Evolutionary conservation across 768 basidiomycete genomes (phyloP).

Genomic region (Lactarius tabidus): DNA sequence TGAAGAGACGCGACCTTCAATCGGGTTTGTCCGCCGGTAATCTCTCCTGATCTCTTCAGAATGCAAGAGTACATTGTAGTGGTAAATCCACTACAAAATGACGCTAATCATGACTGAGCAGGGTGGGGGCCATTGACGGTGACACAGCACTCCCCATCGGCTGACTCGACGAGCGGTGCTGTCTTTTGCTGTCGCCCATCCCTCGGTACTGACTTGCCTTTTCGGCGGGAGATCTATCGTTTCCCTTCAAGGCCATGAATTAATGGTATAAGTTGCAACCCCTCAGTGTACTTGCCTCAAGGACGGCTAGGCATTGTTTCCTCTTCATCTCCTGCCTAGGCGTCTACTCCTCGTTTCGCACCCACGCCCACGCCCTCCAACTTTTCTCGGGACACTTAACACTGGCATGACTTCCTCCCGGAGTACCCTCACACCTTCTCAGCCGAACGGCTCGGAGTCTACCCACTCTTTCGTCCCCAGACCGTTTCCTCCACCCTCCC

Average conservation of each 20-base stretch:
- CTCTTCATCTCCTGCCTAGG: not conserved
- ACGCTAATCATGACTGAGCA: not conserved
- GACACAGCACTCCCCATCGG: conserved; percentile 1
- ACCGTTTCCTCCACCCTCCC: conserved; percentile 60
- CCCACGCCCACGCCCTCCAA: too few species aligned
- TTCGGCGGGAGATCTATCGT: conserved; percentile 3
- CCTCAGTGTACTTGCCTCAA: conserved; percentile 1
- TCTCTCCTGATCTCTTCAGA: not conserved
- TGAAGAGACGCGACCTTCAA: not conserved
- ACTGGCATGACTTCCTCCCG: conserved; percentile 20
- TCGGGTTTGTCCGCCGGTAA: not conserved
- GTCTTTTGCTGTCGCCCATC: conserved; percentile 4
- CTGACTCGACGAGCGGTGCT: conserved; percentile 6
- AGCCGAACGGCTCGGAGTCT: conserved; percentile 13
- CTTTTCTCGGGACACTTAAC: not conserved
- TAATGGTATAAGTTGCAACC: conserved; percentile 4
- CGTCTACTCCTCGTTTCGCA: conserved; percentile 8
- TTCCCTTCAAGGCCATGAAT: not conserved
- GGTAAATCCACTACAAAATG: not conserved
- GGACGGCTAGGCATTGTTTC: conserved; percentile 11
- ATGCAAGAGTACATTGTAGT: not conserved
- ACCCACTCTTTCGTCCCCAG: conserved; percentile 46
- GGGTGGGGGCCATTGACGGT: not conserved
- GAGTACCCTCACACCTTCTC: conserved; percentile 19
- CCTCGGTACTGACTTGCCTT: conserved; percentile 8